A percentile compares a stretch with the other conserved stretches of the same genome.
Evolutionary conservation across 768 basidiomycete genomes (phyloP).

Genomic region (Phaeotremella skinneri): DNA sequence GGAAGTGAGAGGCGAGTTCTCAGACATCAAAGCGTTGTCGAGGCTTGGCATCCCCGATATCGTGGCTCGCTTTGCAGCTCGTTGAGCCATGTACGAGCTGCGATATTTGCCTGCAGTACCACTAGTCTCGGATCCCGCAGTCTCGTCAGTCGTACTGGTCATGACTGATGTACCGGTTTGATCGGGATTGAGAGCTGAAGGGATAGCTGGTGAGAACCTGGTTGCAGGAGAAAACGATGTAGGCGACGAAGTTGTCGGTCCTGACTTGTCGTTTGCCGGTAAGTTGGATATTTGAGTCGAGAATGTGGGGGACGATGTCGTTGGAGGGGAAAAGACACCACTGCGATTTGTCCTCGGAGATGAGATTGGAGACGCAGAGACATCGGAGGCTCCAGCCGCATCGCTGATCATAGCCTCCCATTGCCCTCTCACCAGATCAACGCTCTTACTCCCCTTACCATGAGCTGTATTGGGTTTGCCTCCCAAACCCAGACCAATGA

Average conservation of each 20-base stretch:
- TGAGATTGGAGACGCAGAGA: conserved; percentile 3
- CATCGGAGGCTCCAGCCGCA: background rate
- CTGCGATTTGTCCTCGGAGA: conserved; percentile 16
- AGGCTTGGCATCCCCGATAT: conserved; percentile 14
- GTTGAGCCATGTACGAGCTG: conserved; percentile 24
- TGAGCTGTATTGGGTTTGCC: conserved; percentile 17
- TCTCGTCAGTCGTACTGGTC: conserved; percentile 11
- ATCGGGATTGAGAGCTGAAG: conserved; percentile 18
- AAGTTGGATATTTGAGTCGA: background rate
- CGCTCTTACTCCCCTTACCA: conserved; percentile 21
- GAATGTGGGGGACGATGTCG: background rate
- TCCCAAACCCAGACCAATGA: conserved; percentile 21
- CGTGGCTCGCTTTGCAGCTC: conserved; percentile 20
- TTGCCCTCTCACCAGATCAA: conserved; percentile 38
- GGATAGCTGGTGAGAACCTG: background rate
- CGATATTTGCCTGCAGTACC: conserved; percentile 8
- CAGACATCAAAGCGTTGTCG: conserved; percentile 4
- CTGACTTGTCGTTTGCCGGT: background rate
- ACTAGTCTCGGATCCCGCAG: conserved; percentile 7
- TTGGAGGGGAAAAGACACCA: conserved; percentile 22
- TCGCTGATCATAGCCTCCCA: conserved; percentile 40
- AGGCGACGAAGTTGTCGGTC: conserved; percentile 1
- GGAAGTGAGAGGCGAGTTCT: background rate
- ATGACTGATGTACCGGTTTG: conserved; percentile 22
- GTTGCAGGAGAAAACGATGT: conserved; percentile 3